These are phyloP conservation scores for Leucosporidium scottii DNA, from an alignment of 768 basidiomycete species.

Conservation along the genomic window DNA sequence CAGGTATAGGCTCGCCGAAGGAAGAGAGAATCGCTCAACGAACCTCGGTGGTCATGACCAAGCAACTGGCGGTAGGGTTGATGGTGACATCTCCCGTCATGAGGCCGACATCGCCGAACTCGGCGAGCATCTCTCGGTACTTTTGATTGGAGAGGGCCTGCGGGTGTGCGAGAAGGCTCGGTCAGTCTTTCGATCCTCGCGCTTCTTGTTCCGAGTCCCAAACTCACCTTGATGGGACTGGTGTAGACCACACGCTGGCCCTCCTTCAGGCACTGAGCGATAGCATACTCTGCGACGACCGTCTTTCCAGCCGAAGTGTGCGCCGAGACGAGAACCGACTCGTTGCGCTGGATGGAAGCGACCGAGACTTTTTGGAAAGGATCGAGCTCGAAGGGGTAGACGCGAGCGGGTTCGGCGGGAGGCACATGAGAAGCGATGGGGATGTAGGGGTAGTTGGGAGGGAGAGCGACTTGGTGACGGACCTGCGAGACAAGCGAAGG, in stretches of 20 bases:
- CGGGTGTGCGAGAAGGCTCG: neutral
- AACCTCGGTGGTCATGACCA: slow-evolving; percentile 99
- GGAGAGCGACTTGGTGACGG: slow-evolving; percentile 92
- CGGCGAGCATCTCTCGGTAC: slow-evolving; percentile 93
- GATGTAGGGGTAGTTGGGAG: slow-evolving; percentile 79
- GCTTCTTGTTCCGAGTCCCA: neutral
- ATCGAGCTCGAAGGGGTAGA: slow-evolving; percentile 93
- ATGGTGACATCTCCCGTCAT: slow-evolving; percentile 99
- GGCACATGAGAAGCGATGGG: slow-evolving; percentile 89
- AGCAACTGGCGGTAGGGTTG: slow-evolving; percentile 89
- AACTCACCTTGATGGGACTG: slow-evolving; percentile 90
- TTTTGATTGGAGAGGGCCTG: slow-evolving; percentile 98
- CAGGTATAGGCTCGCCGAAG: neutral
- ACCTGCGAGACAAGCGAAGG: slow-evolving; percentile 50
- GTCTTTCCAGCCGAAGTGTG: slow-evolving; percentile 99
- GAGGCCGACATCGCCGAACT: slow-evolving; percentile 94
- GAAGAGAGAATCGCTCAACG: slow-evolving; percentile 60
- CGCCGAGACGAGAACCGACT: slow-evolving; percentile 94
- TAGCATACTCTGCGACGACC: slow-evolving; percentile 98
- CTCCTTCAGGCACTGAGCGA: slow-evolving; percentile 86
- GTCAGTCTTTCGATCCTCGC: neutral
- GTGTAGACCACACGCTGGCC: slow-evolving; percentile 98
- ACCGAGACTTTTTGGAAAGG: slow-evolving; percentile 95
- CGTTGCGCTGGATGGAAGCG: slow-evolving; percentile 90
- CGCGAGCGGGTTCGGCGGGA: slow-evolving; percentile 77